Conservation (phyloP, 2,329 filamentous ascomycete genomes). For the Alternaria dauci region DNA sequence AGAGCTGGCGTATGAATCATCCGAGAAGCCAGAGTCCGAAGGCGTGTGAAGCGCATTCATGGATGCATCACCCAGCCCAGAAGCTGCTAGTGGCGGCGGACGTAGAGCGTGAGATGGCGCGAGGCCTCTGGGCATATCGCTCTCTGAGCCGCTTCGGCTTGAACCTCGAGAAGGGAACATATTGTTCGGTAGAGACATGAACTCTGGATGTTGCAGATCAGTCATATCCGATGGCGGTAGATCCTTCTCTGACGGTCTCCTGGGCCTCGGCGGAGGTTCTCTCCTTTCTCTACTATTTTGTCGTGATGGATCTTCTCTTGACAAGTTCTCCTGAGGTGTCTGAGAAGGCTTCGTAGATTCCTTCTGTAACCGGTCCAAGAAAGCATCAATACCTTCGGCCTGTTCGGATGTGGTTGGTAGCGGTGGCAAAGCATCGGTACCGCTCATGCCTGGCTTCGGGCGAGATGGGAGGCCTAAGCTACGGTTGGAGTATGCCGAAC, state of each 20-base stretch:
- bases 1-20: conserved; percentile 48
- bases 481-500: conserved; percentile 43
- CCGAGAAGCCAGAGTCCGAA: conserved; percentile 52
- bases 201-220: conserved; percentile 30
- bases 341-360: conserved; percentile 37
- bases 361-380: conserved; percentile 48
- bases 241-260: conserved; percentile 41
- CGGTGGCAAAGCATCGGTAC: conserved; percentile 28
- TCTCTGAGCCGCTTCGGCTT: conserved; percentile 32
- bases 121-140: conserved; percentile 11
- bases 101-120: conserved; percentile 20
- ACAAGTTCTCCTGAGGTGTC: conserved; percentile 24
- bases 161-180: conserved; percentile 35
- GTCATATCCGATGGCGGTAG: conserved; percentile 28
- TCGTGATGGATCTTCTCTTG: conserved; percentile 29
- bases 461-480: conserved; percentile 35
- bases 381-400: conserved; percentile 50
- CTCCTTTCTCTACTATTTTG: conserved; percentile 33
- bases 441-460: conserved; percentile 30
- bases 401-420: conserved; percentile 32
- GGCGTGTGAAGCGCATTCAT: conserved; percentile 47
- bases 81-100: conserved; percentile 34
- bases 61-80: conserved; percentile 34
- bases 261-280: conserved; percentile 32
- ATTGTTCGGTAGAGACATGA: conserved; percentile 28